These are phyloP conservation scores for Dryas octopetala DNA, from an alignment of 306 rosid genomes.

Conservation along the genomic window DNA sequence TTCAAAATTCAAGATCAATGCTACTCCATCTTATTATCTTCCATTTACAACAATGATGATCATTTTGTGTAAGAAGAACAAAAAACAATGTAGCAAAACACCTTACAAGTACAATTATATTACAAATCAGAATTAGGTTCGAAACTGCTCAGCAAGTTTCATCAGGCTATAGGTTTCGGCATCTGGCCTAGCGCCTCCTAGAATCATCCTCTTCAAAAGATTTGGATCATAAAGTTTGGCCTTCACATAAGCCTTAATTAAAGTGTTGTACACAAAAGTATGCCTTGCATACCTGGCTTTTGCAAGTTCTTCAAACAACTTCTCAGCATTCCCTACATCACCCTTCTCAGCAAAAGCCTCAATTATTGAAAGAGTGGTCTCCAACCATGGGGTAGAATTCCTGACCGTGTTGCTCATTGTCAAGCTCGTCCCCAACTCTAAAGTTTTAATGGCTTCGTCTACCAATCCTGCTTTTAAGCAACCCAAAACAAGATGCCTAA, in stretches of 20 bases:
- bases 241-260: slow-evolving; percentile 85
- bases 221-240: slow-evolving; percentile 77
- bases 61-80: neutral
- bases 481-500: slow-evolving; percentile 71
- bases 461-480: slow-evolving; percentile 73
- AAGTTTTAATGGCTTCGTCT: slow-evolving; percentile 70
- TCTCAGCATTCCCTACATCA: slow-evolving; percentile 68
- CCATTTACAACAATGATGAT: neutral
- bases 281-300: slow-evolving; percentile 70
- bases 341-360: slow-evolving; percentile 73
- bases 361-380: slow-evolving; percentile 70
- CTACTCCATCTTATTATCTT: neutral
- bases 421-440: slow-evolving; percentile 53
- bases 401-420: slow-evolving; percentile 48
- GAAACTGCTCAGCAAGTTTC: slow-evolving; percentile 82
- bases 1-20: neutral
- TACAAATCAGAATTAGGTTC: slow-evolving; percentile 10
- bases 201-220: slow-evolving; percentile 80
- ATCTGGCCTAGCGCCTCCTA: slow-evolving; percentile 90
- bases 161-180: slow-evolving; percentile 85
- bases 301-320: slow-evolving; percentile 64
- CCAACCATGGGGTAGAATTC: slow-evolving; percentile 86
- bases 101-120: neutral
- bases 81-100: neutral
- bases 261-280: slow-evolving; percentile 77